Percentiles rank a stretch among this genome's conserved stretches.
These are phyloP conservation scores for Paraurostyla sp. DNA, from an alignment of 73 alveolate genomes.

Conservation along the genomic window DNA sequence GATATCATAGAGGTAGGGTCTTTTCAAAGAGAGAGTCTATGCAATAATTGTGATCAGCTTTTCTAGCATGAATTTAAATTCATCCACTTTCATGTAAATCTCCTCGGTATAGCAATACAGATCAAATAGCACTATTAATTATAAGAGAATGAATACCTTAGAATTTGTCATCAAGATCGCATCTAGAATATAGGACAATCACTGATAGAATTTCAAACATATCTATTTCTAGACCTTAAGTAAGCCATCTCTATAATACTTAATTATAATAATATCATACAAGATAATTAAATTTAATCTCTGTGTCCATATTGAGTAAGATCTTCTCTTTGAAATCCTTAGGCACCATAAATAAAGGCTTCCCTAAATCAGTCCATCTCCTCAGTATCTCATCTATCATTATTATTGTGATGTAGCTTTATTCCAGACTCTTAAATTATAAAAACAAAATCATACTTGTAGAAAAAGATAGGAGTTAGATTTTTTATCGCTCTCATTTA, in stretches of 20 bases:
- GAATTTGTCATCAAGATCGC: slow-evolving; percentile 56
- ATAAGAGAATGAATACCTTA: neutral
- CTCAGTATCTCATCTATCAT: slow-evolving; percentile 70
- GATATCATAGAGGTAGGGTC: slow-evolving; percentile 58
- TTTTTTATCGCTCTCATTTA: slow-evolving; percentile 64
- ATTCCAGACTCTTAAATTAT: slow-evolving; percentile 49
- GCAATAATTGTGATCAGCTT: slow-evolving; percentile 43
- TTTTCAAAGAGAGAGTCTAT: slow-evolving; percentile 50
- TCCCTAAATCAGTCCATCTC: slow-evolving; percentile 68
- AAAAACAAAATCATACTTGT: neutral
- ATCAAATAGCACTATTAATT: slow-evolving; percentile 45
- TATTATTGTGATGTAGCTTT: slow-evolving; percentile 13
- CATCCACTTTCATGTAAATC: slow-evolving; percentile 45
- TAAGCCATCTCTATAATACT: slow-evolving; percentile 67
- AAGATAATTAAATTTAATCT: slow-evolving; percentile 63
- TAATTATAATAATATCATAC: neutral
- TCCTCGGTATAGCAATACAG: slow-evolving; percentile 59
- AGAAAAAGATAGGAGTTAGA: slow-evolving; percentile 57
- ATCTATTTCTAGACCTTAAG: slow-evolving; percentile 75
- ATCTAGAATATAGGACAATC: slow-evolving; percentile 38
- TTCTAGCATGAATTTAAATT: slow-evolving; percentile 65
- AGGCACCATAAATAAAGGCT: slow-evolving; percentile 75
- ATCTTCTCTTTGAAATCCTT: slow-evolving; percentile 71
- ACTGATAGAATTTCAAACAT: slow-evolving; percentile 67
- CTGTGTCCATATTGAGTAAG: slow-evolving; percentile 68